Evolutionary conservation across 2,329 filamentous ascomycete genomes (phyloP), one percentile per base, ranked within the genome.

Genomic region (Fusarium sp.): DNA sequence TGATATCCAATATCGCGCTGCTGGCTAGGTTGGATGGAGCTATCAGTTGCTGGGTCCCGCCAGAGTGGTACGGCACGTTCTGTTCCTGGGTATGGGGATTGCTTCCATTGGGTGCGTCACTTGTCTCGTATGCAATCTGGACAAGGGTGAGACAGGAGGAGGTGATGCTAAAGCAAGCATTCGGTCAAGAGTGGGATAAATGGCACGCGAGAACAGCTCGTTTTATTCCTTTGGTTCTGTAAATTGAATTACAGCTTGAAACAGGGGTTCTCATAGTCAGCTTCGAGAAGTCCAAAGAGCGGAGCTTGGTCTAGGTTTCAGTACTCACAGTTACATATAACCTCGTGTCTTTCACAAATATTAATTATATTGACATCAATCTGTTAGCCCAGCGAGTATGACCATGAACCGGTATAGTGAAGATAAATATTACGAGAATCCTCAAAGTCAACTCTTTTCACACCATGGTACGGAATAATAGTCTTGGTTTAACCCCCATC

Each of bases 101-200:
- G 0, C 21, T 48, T 19, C 56, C 58, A 15, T n/a, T 58, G 9
- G 48, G 40, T 6, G 10, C 66, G 2, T 52, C 57, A 1, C 42
- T 76, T 28, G 19, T 76, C 9, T 46, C 75, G 6, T 50, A 52
- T 20, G 68, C 63, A 0, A 47, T 79, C 4, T 75, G 70, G 73
- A 73, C 64, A 7, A 74, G 84, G 23, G 80, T 86, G 1, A 68
- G 53, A 30, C 79, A 86, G 60, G 84, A 86, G 67, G 85, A 88
- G 67, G 57, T 46, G 1, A 85, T 88, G 84, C 60, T 87, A 62
- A 76, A 68, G 48, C 74, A 68, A 6, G 73, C 76, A 17, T 87
- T 87, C 75, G 82, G 83, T 1, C 63, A 69, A 12, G 75, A 82
- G 47, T 87, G 85, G 84, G 80, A 82, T 59, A 65, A 66, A 7